Percentiles rank a stretch among this genome's conserved stretches.
These are phyloP conservation scores for Gossypium rotundifolium DNA, from an alignment of 345 rosid genomes.

Conservation along the genomic window DNA sequence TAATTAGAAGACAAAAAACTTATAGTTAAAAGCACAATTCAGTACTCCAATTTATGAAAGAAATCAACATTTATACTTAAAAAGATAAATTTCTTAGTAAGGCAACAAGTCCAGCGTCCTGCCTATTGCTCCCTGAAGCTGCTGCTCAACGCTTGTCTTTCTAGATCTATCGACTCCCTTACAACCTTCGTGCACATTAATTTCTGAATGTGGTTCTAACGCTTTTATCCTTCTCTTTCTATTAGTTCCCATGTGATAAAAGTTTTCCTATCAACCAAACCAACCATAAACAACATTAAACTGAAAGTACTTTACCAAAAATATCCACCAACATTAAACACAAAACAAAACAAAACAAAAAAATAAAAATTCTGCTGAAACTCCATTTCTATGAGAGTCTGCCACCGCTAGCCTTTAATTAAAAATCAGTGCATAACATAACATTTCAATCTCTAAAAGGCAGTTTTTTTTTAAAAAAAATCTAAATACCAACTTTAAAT, in stretches of 20 bases:
- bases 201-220: slow-evolving; percentile 12
- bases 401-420: background rate
- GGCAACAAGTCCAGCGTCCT: slow-evolving; percentile 1
- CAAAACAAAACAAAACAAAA: background rate
- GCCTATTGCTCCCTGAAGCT: slow-evolving; percentile 20
- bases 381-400: background rate
- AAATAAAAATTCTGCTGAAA: background rate
- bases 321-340: background rate
- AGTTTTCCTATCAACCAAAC: background rate
- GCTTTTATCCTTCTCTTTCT: slow-evolving; percentile 21
- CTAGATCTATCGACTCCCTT: slow-evolving; percentile 19
- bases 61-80: background rate
- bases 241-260: slow-evolving; percentile 22
- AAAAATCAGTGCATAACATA: background rate
- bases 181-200: slow-evolving; percentile 1
- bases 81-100: background rate
- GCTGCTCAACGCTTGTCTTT: slow-evolving; percentile 12
- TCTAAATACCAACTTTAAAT: background rate
- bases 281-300: background rate
- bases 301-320: background rate
- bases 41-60: background rate
- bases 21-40: background rate
- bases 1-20: background rate
- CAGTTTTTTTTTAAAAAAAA: no score
- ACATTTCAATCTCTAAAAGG: background rate